phyloP scores from a whole-genome alignment of 2,329 filamentous ascomycete species.

The Claviceps sp. region DNA sequence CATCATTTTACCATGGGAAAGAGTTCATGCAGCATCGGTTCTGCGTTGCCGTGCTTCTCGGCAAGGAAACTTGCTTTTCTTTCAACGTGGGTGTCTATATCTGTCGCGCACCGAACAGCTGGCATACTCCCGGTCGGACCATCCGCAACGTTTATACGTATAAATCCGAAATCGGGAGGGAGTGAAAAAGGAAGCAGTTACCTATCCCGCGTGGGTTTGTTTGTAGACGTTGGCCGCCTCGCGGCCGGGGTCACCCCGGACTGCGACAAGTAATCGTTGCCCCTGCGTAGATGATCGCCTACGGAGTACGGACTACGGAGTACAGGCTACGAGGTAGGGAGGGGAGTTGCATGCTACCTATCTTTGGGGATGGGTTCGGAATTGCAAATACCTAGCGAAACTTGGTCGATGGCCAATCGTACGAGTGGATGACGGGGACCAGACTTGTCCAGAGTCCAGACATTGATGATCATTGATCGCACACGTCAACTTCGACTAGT shows the following conservation, averaged over 20 bases:
- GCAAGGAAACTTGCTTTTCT: not conserved
- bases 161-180: no score
- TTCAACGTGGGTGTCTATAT: not conserved
- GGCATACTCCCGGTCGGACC: no score
- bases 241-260: no score
- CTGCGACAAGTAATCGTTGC: not conserved
- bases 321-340: not conserved
- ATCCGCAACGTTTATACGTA: no score
- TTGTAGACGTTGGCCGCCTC: no score
- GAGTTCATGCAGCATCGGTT: not conserved
- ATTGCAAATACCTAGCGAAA: not conserved
- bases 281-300: not conserved
- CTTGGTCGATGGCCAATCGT: not conserved
- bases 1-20: not conserved
- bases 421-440: not conserved
- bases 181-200: no score
- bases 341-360: not conserved
- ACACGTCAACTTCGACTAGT: not conserved
- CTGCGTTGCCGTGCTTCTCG: not conserved
- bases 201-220: no score
- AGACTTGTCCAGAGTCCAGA: not conserved
- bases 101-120: no score
- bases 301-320: no score
- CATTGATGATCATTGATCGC: not conserved
- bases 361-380: not conserved